Evolutionary conservation across 2,329 filamentous ascomycete genomes (phyloP).

Genomic region (Phyllosticta ampelicida): DNA sequence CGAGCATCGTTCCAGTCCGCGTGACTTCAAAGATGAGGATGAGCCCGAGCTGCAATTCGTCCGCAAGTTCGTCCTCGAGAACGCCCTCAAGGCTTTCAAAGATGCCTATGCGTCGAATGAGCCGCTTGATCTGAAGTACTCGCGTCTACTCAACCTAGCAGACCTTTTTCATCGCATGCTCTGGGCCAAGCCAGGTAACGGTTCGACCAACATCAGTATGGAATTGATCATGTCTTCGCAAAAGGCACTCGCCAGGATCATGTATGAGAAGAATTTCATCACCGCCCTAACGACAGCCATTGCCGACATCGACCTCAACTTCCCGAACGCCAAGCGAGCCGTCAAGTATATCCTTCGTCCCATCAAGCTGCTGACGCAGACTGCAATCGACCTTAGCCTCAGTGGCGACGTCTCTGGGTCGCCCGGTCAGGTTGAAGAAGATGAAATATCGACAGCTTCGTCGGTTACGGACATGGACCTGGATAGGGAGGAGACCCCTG

Average conservation of each 20-base stretch:
- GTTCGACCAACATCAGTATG: not conserved
- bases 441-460: constrained; percentile 77
- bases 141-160: constrained; percentile 73
- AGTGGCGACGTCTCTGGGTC: constrained; percentile 61
- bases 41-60: constrained; percentile 83
- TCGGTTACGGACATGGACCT: constrained; percentile 83
- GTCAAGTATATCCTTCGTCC: constrained; percentile 95
- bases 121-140: constrained; percentile 73
- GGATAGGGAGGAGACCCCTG: constrained; percentile 70
- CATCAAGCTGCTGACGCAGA: constrained; percentile 74
- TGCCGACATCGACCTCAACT: constrained; percentile 90
- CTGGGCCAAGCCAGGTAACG: constrained; percentile 25
- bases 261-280: constrained; percentile 98
- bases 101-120: constrained; percentile 73
- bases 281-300: constrained; percentile 81
- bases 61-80: constrained; percentile 88
- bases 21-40: constrained; percentile 56
- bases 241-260: constrained; percentile 78
- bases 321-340: constrained; percentile 81
- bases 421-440: constrained; percentile 59
- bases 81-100: constrained; percentile 82
- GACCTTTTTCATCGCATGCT: constrained; percentile 85
- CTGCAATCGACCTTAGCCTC: constrained; percentile 76
- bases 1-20: constrained; percentile 56
- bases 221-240: constrained; percentile 45